Base-by-base conservation (phyloP, 306 rosid genomes). In the Alnus rubra region DNA sequence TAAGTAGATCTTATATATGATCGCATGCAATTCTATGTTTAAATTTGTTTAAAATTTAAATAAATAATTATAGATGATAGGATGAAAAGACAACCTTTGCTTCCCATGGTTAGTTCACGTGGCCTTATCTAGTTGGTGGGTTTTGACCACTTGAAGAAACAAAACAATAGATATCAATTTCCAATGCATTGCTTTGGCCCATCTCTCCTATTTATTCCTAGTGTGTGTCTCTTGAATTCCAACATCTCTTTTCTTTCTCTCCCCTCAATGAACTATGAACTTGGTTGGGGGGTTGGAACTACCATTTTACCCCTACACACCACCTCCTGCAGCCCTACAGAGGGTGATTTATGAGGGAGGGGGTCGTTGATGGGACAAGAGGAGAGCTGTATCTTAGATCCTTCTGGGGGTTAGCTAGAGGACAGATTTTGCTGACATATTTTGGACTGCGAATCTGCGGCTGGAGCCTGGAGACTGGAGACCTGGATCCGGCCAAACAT, bases 221-320 rank as follows among this genome's bases (percentile, higher is more conserved):
- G 28, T 0, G 59, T 78, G 45, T 85, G 94, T 92, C 92, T 86
- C 90, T 76, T 76, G 83, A 81, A 88, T 86, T 87, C 90, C 95
- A 83, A 83, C 93, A 86, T 79, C 8, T 76, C 52, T 23, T 23
- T 23, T 78, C 65, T 55, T 28, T 53, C 56, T 79, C 58, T 70
- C 78, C 79, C 78, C 35, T 2, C 18, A 39, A 37, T 13, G 28
- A 9, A 69, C 44, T 39, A 23, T 4, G 44, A 39, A 39, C 44
- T 39, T 39, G 44, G 37, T n/a, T 23, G 10, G 15, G 10, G 15
- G 12, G 5, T 3, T 28, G 10, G 1, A 62, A 74, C 73, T 75
- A 87, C 91, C 8, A 82, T 12, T 48, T 62, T 80, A 78, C 88
- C 87, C 82, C 64, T 48, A 23, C 51, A 54, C 3, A 12, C 51